Evolutionary conservation across 352 stramenopile genomes (phyloP).

Genomic region (Blastocystis sp.): DNA sequence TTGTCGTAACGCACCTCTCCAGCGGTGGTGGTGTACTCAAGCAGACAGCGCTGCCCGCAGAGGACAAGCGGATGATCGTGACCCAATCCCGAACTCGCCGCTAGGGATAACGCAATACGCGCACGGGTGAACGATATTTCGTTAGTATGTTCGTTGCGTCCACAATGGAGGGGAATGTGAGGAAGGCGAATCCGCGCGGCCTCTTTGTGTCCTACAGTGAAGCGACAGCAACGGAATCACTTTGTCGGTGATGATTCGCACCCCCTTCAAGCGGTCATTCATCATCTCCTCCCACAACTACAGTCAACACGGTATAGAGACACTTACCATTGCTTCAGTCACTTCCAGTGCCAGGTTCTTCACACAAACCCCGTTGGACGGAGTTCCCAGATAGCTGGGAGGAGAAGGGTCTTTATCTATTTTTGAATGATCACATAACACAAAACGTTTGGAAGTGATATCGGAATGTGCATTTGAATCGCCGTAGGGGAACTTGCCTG

Average conservation of each 20-base stretch:
- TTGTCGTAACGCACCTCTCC: conserved; percentile 5
- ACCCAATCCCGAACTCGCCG: conserved; percentile 49
- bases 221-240: background rate
- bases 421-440: background rate
- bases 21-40: conserved; percentile 20
- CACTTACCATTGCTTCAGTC: conserved; percentile 57
- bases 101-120: conserved; percentile 35
- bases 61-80: background rate
- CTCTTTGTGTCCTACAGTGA: conserved; percentile 14
- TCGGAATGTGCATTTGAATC: background rate
- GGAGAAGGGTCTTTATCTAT: background rate
- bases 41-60: conserved; percentile 21
- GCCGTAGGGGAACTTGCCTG: background rate
- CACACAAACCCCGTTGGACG: conserved; percentile 25
- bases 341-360: conserved; percentile 28
- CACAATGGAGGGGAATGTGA: conserved; percentile 60
- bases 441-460: too few species aligned
- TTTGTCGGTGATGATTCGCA: conserved; percentile 54
- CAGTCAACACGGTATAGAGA: background rate
- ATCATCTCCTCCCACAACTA: conserved; percentile 55
- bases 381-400: background rate
- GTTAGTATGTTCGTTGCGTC: conserved; percentile 59
- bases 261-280: conserved; percentile 33
- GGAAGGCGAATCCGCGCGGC: conserved; percentile 38
- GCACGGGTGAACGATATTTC: conserved; percentile 56